Percentiles rank a stretch among this genome's conserved stretches.
phyloP scores from a whole-genome alignment of 768 basidiomycete species.

The Galerina sulciceps region DNA sequence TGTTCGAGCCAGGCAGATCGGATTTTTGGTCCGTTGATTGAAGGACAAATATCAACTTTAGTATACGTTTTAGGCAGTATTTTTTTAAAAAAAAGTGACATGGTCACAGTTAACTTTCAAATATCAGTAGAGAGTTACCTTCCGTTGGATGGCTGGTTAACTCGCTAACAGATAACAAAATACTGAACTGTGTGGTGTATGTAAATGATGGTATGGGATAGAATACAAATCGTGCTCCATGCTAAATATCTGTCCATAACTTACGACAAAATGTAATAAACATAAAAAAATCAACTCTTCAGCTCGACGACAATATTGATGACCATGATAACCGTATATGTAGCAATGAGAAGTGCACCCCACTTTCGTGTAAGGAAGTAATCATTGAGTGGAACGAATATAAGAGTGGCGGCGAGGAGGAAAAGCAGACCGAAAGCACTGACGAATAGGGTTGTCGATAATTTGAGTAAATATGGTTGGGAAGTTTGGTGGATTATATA shows the following conservation, averaged over 20 bases:
- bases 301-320: conserved; percentile 83
- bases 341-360: conserved; percentile 78
- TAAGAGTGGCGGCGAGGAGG: conserved; percentile 73
- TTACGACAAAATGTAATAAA: not conserved
- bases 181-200: not conserved
- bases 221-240: conserved; percentile 1
- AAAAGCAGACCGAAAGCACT: conserved; percentile 82
- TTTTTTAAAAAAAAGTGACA: too few species aligned
- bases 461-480: conserved; percentile 71
- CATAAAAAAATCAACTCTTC: conserved; percentile 22
- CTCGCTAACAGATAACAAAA: too few species aligned
- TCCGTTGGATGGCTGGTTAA: too few species aligned
- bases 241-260: not conserved
- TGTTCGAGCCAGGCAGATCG: conserved; percentile 67
- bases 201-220: not conserved
- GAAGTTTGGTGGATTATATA: conserved; percentile 74
- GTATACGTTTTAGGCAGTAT: too few species aligned
- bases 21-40: too few species aligned
- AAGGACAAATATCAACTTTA: too few species aligned
- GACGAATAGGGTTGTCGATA: conserved; percentile 84
- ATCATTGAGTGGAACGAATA: conserved; percentile 85
- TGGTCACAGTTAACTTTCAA: too few species aligned
- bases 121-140: too few species aligned
- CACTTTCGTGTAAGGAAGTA: conserved; percentile 81
- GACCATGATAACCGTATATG: conserved; percentile 78